These are phyloP conservation scores for Colletotrichum sp. DNA, from an alignment of 2,329 filamentous ascomycete species.

Conservation along the genomic window DNA sequence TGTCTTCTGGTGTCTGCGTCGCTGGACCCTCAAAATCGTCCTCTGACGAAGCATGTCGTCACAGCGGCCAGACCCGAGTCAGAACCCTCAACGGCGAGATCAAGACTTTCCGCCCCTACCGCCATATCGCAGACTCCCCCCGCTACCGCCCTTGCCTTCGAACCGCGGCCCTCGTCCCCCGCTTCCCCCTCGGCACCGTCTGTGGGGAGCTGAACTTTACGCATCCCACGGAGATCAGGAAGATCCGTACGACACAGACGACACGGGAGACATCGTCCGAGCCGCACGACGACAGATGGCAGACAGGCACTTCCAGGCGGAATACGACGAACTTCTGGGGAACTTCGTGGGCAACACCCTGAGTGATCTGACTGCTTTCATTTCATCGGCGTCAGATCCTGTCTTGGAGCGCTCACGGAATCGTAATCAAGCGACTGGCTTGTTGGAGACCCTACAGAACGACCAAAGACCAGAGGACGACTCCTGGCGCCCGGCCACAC, in stretches of 20 bases:
- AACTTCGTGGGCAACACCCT: slow-evolving; percentile 15
- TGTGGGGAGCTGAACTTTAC: slow-evolving; percentile 4
- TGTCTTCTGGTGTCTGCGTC: background rate
- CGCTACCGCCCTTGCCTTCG: slow-evolving; percentile 27
- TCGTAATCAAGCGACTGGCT: background rate
- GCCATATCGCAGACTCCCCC: slow-evolving; percentile 33
- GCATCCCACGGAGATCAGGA: background rate
- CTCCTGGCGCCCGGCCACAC: background rate
- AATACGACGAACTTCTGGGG: slow-evolving; percentile 20
- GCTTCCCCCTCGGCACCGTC: background rate
- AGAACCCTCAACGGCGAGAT: slow-evolving; percentile 33
- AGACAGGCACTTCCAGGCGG: slow-evolving; percentile 19
- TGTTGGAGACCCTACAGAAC: slow-evolving; percentile 11
- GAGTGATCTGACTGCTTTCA: slow-evolving; percentile 9
- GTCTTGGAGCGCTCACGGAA: background rate
- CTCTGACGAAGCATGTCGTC: slow-evolving; percentile 21
- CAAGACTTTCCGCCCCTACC: slow-evolving; percentile 36
- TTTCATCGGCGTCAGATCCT: slow-evolving; percentile 3
- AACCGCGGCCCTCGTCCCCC: background rate
- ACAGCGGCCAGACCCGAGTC: slow-evolving; percentile 16
- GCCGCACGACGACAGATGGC: slow-evolving; percentile 14
- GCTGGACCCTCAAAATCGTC: slow-evolving; percentile 19
- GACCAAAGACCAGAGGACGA: slow-evolving; percentile 12
- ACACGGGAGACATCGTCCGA: background rate
- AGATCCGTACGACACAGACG: background rate